phyloP scores from a whole-genome alignment of 2,329 filamentous ascomycete species.

The Fusarium circinatum region DNA sequence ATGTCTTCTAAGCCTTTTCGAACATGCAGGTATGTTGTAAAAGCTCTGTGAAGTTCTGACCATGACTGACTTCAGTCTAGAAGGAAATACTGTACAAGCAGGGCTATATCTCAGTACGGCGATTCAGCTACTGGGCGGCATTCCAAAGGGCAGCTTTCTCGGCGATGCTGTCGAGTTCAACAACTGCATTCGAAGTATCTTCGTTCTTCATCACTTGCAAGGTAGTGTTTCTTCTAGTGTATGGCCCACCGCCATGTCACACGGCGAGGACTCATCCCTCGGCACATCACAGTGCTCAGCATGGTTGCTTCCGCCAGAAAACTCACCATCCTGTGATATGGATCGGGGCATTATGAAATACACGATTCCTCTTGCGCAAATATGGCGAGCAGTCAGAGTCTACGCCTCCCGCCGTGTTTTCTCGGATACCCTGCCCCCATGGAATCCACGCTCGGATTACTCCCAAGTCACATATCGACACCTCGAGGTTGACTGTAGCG shows the following conservation, averaged over 20 bases:
- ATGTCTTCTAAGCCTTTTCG: neutral
- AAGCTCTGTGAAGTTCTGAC: rapidly evolving
- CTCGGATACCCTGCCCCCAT: neutral
- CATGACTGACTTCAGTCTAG: neutral
- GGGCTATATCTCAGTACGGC: neutral
- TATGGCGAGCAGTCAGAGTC: neutral
- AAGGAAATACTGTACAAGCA: neutral
- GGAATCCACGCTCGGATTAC: neutral
- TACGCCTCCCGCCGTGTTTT: neutral
- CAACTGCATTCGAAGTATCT: neutral
- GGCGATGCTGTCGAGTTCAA: neutral
- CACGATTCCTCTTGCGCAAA: neutral
- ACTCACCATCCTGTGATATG: neutral
- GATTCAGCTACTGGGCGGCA: neutral
- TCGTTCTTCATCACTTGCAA: neutral
- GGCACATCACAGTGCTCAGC: neutral
- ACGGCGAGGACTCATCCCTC: neutral
- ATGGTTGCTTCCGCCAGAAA: neutral
- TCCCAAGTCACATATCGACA: neutral
- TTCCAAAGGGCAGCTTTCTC: rapidly evolving
- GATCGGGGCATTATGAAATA: neutral
- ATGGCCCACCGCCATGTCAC: neutral
- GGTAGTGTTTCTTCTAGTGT: neutral
- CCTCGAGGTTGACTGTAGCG: neutral
- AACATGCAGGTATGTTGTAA: neutral